Evolutionary conservation across 176 grass and related monocot genomes (phyloP), one percentile per base, ranked within the genome.

Genomic region (Tuctoria greenei): DNA sequence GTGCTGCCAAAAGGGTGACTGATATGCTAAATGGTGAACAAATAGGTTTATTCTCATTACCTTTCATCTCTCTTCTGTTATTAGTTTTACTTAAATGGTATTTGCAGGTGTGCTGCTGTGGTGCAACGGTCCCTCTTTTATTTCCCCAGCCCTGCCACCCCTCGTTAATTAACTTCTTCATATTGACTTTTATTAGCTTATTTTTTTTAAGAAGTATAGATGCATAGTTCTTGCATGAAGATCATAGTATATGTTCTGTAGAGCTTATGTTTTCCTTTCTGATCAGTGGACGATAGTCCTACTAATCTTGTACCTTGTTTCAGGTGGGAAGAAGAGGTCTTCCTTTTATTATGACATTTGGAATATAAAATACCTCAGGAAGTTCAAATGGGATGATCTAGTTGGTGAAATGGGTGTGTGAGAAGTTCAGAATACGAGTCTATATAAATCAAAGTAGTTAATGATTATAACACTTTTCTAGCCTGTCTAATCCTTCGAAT

Each of bases 381-480:
- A 94, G 73, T 98, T 98, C 86, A 98, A 92, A 84, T 98, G 95
- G 95, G 95, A 98, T 88, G 95, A 98, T 72, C 89, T 94, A 18
- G 86, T 86, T 79, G 83, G 91, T 72, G 95, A 98, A 84, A 87
- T 84, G 81, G 89, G 91, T 98, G 88, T 8, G 76, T 59, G 25
- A 38, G 8, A 72, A 50, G 17, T 87, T 0, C 75, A 45, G 52
- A 71, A 27, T 17, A 23, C 7, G 39, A 61, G 43, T 26, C 57
- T 34, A 51, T 71, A 66, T 41, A 54, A 67, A 58, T 4, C 56
- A 13, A 40, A 52, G 28, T 52, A 15, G 36, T 58, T 41, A 34
- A 56, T 14, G 52, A 27, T 64, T 28, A 18, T 4, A 70, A 63
- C 8, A 7, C 20, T 6, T 58, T 26, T 69, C 6, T 44, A 50